Conservation (phyloP, 139 green algal genomes). For the Desmodesmus armatus region DNA sequence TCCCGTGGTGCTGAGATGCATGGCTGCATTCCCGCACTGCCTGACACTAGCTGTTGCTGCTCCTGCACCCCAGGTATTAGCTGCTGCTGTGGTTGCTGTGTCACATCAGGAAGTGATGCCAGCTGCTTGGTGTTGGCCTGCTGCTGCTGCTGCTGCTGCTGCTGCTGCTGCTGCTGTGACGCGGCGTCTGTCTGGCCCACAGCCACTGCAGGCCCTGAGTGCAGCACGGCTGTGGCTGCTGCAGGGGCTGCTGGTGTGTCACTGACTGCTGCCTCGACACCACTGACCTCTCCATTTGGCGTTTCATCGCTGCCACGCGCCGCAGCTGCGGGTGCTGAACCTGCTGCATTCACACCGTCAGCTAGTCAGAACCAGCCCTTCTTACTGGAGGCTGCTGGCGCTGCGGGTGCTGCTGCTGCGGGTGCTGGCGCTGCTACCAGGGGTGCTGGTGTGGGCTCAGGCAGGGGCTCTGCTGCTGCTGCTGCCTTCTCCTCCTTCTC, state of each 20-base stretch:
- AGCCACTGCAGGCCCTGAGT: no score
- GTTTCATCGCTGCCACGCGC: not conserved
- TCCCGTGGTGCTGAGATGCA: no score
- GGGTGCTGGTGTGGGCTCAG: constrained; percentile 23
- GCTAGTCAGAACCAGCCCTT: constrained; percentile 45
- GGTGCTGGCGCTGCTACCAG: not conserved
- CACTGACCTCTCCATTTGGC: not conserved
- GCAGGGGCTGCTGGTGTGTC: not conserved
- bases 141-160: not conserved
- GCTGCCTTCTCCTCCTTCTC: no score
- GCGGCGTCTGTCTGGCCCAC: no score
- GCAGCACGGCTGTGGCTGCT: not conserved
- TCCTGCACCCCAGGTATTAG: not conserved
- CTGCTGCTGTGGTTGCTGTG: not conserved
- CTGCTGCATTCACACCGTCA: not conserved
- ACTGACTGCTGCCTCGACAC: not conserved
- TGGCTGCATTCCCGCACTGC: not conserved
- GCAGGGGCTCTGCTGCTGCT: not conserved
- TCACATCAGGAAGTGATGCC: not conserved
- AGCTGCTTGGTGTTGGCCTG: not conserved
- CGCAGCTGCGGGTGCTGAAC: not conserved
- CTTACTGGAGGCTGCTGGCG: constrained; percentile 3
- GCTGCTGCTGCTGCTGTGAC: not conserved
- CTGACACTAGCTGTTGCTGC: not conserved
- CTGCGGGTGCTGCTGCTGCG: not conserved